Evolutionary conservation across 2,329 filamentous ascomycete genomes (phyloP), one percentile per base, ranked within the genome.

Genomic region (Pseudogymnoascus sp.): DNA sequence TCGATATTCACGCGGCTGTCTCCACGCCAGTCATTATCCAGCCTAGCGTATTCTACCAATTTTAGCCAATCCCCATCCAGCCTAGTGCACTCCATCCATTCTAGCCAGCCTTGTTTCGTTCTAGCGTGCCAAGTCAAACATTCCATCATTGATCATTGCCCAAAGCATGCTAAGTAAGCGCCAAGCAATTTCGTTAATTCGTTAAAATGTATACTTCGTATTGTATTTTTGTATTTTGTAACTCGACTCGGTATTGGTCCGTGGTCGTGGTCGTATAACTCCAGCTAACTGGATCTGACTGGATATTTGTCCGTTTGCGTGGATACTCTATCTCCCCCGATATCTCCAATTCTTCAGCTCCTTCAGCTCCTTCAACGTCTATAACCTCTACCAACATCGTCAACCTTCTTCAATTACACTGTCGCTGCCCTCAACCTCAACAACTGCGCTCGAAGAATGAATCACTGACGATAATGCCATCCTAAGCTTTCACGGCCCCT

Each of bases 291-390:
- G 47, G 47, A 57, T 57, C 47, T 57, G 33, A 57, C 47, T 33
- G 47, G 47, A 57, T 57, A 57, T 57, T 57, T 57, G 47, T 57
- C 47, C 47, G 47, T 57, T 57, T 57, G 47, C 47, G 47, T 57
- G 47, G 47, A 53, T 28, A 40, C 10, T n/a, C 7, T 17, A n/a
- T 2, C n/a, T 19, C 9, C 3, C 11, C 31, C 10, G 8, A 57
- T 53, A 57, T 57, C 9, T 17, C 9, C 47, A 33, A 57, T 33
- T 57, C 47, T 57, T 33, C 26, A 57, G 11, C 2, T 11, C 8
- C 31, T 11, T 33, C 10, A 33, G 2, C 47, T 19, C 17, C 26
- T 13, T 19, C 47, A 15, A 2, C 42, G 10, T 44, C 42, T 44
- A 23, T 13, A 47, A 42, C 38, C 3, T 40, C 36, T n/a, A n/a